phyloP scores from a whole-genome alignment of 2,329 filamentous ascomycete species.

The Orbilia oligospora region DNA sequence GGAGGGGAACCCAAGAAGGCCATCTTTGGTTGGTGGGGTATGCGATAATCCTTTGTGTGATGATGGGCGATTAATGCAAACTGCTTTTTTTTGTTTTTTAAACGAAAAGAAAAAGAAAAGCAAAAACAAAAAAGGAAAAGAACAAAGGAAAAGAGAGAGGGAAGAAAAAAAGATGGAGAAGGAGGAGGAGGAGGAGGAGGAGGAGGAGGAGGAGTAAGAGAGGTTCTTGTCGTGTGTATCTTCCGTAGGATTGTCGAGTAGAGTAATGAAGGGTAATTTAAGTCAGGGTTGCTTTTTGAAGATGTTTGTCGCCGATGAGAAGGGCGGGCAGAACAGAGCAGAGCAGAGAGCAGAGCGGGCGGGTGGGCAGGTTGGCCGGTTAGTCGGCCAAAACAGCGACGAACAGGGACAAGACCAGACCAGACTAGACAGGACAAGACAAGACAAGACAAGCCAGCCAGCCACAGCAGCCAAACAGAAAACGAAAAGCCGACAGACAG shows the following conservation, averaged over 20 bases:
- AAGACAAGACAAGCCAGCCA: no score
- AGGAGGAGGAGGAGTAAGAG: neutral
- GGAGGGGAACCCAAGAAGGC: conserved; percentile 55
- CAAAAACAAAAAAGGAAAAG: conserved; percentile 5
- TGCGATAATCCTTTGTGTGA: conserved; percentile 29
- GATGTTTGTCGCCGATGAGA: conserved; percentile 43
- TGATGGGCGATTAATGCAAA: conserved; percentile 23
- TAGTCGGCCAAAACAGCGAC: conserved; percentile 1
- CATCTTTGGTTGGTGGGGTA: conserved; percentile 32
- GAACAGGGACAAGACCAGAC: neutral
- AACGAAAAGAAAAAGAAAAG: conserved; percentile 11
- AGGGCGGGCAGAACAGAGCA: no score
- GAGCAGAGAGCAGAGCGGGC: no score
- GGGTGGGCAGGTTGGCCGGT: neutral
- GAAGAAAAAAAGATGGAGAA: conserved; percentile 8
- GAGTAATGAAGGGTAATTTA: neutral
- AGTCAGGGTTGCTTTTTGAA: conserved; percentile 20
- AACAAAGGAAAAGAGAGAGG: conserved; percentile 4
- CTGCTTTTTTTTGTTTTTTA: neutral
- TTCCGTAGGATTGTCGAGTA: no score
- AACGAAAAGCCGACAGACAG: neutral
- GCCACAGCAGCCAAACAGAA: no score
- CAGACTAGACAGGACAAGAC: neutral
- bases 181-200: neutral
- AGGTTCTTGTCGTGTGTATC: no score